A percentile compares a stretch with the other conserved stretches of the same genome.
Evolutionary conservation across 805 yeast species (phyloP).

Genomic region (Torulaspora microellipsoides): DNA sequence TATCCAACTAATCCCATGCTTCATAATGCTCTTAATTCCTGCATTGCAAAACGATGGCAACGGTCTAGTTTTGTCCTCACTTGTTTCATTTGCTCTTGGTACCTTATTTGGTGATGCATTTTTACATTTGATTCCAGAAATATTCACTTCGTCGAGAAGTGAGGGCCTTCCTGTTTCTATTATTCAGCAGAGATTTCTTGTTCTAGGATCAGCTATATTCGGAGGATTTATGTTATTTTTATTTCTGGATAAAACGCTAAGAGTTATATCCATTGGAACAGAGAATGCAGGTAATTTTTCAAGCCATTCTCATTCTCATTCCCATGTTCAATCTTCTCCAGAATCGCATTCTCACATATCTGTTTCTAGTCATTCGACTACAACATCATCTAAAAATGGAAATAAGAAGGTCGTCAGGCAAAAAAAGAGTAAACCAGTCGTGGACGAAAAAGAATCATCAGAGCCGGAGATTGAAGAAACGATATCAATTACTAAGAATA

Average conservation of each 20-base stretch:
- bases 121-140: conserved; percentile 66
- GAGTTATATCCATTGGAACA: conserved; percentile 37
- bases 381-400: background rate
- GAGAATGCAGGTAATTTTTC: conserved; percentile 12
- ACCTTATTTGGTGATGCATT: conserved; percentile 73
- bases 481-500: background rate
- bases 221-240: conserved; percentile 58
- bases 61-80: conserved; percentile 37
- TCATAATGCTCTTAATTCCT: conserved; percentile 53
- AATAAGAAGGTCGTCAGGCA: conserved; percentile 12
- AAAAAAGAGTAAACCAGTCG: conserved; percentile 18
- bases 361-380: conserved; percentile 2
- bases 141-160: conserved; percentile 50
- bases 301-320: conserved; percentile 43
- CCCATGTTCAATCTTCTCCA: conserved; percentile 38
- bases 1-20: conserved; percentile 61
- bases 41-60: conserved; percentile 27
- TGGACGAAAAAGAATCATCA: conserved; percentile 24
- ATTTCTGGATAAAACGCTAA: conserved; percentile 54
- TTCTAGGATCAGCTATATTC: conserved; percentile 51
- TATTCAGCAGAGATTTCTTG: background rate
- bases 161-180: conserved; percentile 31
- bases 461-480: conserved; percentile 33
- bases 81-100: conserved; percentile 73
- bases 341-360: conserved; percentile 1